Evolutionary conservation across 2,329 filamentous ascomycete genomes (phyloP).

Genomic region (Podosphaera aphanis): DNA sequence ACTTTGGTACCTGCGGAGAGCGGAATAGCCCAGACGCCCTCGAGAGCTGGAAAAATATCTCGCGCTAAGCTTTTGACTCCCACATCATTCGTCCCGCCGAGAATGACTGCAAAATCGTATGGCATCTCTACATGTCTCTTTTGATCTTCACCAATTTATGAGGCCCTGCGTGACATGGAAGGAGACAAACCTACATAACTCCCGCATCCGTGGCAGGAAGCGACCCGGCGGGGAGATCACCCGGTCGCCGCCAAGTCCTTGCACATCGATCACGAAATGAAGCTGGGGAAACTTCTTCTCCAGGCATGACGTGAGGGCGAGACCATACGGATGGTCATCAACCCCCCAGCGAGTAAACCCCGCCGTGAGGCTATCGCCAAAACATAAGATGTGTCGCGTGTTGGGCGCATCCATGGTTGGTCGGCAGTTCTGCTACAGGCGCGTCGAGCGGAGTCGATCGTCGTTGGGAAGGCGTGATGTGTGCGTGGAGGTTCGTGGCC

Average conservation of each 20-base stretch:
- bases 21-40: conserved; percentile 26
- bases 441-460: too few species aligned
- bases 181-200: conserved; percentile 16
- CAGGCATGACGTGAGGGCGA: conserved; percentile 24
- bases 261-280: conserved; percentile 21
- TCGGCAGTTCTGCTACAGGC: too few species aligned
- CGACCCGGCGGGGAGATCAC: conserved; percentile 17
- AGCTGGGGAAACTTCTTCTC: conserved; percentile 22
- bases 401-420: background rate
- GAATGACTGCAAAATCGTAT: conserved; percentile 35
- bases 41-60: conserved; percentile 25
- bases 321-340: conserved; percentile 28
- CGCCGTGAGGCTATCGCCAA: conserved; percentile 24
- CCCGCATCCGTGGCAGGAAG: conserved; percentile 12
- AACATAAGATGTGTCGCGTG: conserved; percentile 12
- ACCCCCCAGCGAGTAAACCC: conserved; percentile 25
- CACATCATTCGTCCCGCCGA: conserved; percentile 43
- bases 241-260: conserved; percentile 28
- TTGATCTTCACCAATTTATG: conserved; percentile 1
- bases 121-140: conserved; percentile 6
- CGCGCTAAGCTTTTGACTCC: conserved; percentile 18
- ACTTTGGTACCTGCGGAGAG: conserved; percentile 28
- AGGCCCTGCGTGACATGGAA: background rate
- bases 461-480: too few species aligned
- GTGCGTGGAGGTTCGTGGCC: too few species aligned